Conservation (phyloP, 192 early-diverging fungal species). For the Chytriomyces sp. region DNA sequence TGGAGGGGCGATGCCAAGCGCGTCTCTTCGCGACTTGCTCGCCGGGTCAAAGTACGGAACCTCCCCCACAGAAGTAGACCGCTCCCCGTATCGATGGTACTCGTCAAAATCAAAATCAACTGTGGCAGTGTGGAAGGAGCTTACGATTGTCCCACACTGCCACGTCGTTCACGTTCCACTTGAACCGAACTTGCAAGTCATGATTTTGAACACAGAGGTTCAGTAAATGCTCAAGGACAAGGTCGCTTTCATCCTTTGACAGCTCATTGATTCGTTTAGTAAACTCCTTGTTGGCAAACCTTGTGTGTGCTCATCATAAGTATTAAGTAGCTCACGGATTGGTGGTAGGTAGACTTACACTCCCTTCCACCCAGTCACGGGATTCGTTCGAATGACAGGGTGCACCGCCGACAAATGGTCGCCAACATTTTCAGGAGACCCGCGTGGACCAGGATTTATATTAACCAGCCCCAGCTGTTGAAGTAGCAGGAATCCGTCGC, state of each 20-base stretch:
- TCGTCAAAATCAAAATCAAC: constrained; percentile 37
- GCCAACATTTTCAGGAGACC: not conserved
- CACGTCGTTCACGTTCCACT: constrained; percentile 48
- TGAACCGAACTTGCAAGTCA: constrained; percentile 41
- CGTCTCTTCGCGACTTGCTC: not conserved
- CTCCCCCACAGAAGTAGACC: constrained; percentile 43
- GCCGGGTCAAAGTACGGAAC: constrained; percentile 45
- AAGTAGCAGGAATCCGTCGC: constrained; percentile 1
- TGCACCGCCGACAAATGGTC: not conserved
- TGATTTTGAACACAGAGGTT: not conserved
- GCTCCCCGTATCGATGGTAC: constrained; percentile 42
- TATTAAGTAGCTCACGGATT: constrained; percentile 1
- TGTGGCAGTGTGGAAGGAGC: constrained; percentile 38
- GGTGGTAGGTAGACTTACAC: not conserved
- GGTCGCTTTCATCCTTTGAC: constrained; percentile 38
- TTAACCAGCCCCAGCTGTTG: not conserved
- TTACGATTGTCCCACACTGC: constrained; percentile 54
- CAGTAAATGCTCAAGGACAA: not conserved
- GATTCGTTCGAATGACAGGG: too few relatives aligned
- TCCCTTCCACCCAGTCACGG: not conserved
- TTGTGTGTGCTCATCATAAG: too few relatives aligned
- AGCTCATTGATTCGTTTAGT: constrained; percentile 46
- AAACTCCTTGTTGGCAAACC: constrained; percentile 38
- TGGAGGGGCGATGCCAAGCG: constrained; percentile 4
- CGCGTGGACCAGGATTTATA: not conserved